phyloP scores from a whole-genome alignment of 2,329 filamentous ascomycete genomes.

The Penicillium polonicum region DNA sequence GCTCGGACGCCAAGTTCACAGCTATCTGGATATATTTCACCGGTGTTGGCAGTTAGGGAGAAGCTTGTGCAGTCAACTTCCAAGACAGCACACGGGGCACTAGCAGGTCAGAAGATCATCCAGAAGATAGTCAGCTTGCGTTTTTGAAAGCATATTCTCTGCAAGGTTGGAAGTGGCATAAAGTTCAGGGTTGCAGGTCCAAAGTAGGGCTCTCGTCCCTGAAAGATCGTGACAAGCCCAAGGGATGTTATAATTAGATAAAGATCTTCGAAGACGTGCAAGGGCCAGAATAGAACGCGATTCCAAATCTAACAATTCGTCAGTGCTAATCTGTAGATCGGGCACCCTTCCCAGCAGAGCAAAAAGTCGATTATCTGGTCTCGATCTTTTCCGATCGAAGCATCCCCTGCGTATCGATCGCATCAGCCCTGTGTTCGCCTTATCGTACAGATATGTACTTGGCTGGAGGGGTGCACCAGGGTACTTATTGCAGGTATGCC shows the following conservation, averaged over 20 bases:
- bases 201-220: not conserved
- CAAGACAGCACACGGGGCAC: not conserved
- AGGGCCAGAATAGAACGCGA: not conserved
- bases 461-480: not conserved
- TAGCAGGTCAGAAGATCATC: conserved; percentile 3
- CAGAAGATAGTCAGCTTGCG: not conserved
- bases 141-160: not conserved
- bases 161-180: not conserved
- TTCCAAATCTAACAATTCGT: not conserved
- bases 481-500: not conserved
- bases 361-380: not conserved
- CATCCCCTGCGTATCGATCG: conserved; percentile 2
- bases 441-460: not conserved
- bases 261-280: not conserved
- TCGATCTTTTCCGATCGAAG: conserved; percentile 1
- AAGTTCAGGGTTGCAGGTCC: not conserved
- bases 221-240: not conserved
- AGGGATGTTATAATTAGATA: conserved; percentile 1
- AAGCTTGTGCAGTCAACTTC: not conserved
- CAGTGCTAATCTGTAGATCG: conserved; percentile 1
- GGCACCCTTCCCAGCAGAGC: not conserved
- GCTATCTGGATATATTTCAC: not conserved
- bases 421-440: not conserved
- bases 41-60: not conserved
- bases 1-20: not conserved